Conservation (phyloP, 352 stramenopile species). For the Phytophthora macrochlamydospora region DNA sequence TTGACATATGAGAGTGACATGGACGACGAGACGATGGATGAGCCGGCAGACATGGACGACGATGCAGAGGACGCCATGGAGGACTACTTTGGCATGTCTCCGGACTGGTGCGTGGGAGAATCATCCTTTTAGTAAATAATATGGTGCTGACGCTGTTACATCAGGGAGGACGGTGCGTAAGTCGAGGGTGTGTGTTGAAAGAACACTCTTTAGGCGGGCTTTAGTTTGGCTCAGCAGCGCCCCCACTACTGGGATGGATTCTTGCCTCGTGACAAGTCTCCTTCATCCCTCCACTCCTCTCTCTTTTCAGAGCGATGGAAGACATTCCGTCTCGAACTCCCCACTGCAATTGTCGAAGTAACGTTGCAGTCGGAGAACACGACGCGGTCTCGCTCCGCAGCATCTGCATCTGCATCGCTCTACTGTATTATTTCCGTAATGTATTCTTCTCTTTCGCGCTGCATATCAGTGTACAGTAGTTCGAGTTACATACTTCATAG, state of each 20-base stretch:
- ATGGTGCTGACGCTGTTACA: constrained; percentile 11
- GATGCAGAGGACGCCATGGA: constrained; percentile 81
- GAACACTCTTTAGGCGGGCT: constrained; percentile 1
- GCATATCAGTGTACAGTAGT: constrained; percentile 20
- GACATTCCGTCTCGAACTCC: constrained; percentile 16
- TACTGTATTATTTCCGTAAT: constrained; percentile 42
- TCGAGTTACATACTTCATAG: neutral
- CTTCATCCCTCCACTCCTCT: constrained; percentile 17
- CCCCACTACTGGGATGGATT: constrained; percentile 21
- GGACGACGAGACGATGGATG: constrained; percentile 86
- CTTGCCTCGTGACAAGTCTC: constrained; percentile 10
- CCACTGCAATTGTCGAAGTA: constrained; percentile 4
- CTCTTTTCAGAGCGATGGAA: constrained; percentile 18
- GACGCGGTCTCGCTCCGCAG: constrained; percentile 22
- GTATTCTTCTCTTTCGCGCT: constrained; percentile 37
- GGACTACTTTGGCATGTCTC: constrained; percentile 88
- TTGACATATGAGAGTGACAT: constrained; percentile 67
- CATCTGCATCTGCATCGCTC: constrained; percentile 30
- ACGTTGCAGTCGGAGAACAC: constrained; percentile 16
- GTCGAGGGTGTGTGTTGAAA: neutral
- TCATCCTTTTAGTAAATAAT: neutral
- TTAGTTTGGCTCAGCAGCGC: constrained; percentile 23
- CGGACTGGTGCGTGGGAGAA: constrained; percentile 65
- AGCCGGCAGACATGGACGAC: constrained; percentile 66
- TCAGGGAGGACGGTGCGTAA: constrained; percentile 70